phyloP scores from a whole-genome alignment of 2,329 filamentous ascomycete species.

The Raffaelea ambrosiae region DNA sequence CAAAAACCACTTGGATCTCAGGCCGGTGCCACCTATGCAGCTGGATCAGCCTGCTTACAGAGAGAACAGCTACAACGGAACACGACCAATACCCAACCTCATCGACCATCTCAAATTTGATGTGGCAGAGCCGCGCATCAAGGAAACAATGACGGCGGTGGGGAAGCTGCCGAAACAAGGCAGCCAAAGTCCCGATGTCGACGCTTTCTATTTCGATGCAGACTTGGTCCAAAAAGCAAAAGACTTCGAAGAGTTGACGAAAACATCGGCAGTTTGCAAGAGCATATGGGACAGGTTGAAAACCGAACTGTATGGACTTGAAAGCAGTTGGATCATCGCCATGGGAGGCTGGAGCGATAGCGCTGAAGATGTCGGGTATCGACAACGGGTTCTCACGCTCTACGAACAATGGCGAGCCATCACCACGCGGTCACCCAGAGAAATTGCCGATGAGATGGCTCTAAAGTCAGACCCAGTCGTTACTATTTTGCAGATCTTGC shows the following conservation, averaged over 20 bases:
- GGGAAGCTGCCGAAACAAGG: constrained; percentile 4
- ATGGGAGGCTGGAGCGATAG: constrained; percentile 7
- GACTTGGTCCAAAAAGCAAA: constrained; percentile 26
- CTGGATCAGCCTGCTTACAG: constrained; percentile 36
- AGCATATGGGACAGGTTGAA: constrained; percentile 24
- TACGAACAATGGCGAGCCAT: constrained; percentile 35
- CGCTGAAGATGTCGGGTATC: constrained; percentile 11
- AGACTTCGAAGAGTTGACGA: constrained; percentile 22
- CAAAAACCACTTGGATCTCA: constrained; percentile 1
- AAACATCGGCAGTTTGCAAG: constrained; percentile 19
- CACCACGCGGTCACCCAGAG: constrained; percentile 18
- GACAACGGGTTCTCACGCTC: constrained; percentile 23
- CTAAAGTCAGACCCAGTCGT: background rate
- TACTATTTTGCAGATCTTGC: constrained; percentile 22
- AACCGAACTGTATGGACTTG: constrained; percentile 22
- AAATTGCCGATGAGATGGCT: constrained; percentile 21
- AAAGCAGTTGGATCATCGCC: constrained; percentile 21
- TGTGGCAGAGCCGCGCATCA: constrained; percentile 35
- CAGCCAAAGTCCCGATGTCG: too few relatives aligned
- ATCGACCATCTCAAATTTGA: constrained; percentile 54
- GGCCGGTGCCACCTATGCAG: constrained; percentile 12
- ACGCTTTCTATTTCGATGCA: constrained; percentile 24
- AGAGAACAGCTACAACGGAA: constrained; percentile 21
- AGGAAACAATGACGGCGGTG: constrained; percentile 26
- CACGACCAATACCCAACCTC: constrained; percentile 34